Evolutionary conservation across 2,329 filamentous ascomycete species (phyloP).

Genomic region (Aspergillus jensenii): DNA sequence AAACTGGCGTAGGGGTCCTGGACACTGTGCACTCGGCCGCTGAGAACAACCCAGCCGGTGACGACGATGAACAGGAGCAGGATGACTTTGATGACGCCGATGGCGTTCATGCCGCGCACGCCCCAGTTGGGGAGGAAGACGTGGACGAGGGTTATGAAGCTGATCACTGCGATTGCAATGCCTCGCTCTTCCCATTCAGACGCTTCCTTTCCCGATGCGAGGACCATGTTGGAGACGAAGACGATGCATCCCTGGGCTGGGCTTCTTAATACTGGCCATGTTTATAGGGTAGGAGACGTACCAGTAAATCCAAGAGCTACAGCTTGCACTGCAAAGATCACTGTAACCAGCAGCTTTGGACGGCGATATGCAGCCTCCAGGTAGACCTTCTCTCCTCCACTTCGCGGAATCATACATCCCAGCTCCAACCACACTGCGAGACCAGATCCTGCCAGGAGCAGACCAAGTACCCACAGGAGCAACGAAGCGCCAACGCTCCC

Average conservation of each 20-base stretch:
- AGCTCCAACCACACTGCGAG: slow-evolving; percentile 50
- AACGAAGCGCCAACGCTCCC: slow-evolving; percentile 57
- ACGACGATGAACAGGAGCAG: slow-evolving; percentile 46
- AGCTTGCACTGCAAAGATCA: slow-evolving; percentile 1
- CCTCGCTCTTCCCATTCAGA: slow-evolving; percentile 28
- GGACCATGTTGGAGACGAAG: slow-evolving; percentile 18
- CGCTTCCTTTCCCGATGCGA: slow-evolving; percentile 21
- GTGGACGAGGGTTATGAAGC: slow-evolving; percentile 44
- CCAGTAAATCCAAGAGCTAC: slow-evolving; percentile 2
- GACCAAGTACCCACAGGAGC: slow-evolving; percentile 56
- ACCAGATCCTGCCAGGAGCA: slow-evolving; percentile 47
- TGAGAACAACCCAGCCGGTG: slow-evolving; percentile 41
- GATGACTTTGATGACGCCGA: slow-evolving; percentile 48
- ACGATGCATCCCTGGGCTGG: slow-evolving; percentile 3
- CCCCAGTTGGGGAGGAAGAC: slow-evolving; percentile 40
- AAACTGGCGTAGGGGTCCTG: slow-evolving; percentile 43
- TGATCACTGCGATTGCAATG: slow-evolving; percentile 26
- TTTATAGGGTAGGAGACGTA: background rate
- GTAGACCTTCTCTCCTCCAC: slow-evolving; percentile 50
- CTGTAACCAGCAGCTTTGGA: background rate
- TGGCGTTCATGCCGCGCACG: slow-evolving; percentile 44
- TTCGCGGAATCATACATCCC: slow-evolving; percentile 46
- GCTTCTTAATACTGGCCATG: background rate
- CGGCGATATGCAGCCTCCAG: slow-evolving; percentile 34
- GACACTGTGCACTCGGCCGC: slow-evolving; percentile 33